Base-by-base conservation (phyloP, 805 yeast species). In the Yarrowia hollandica region DNA sequence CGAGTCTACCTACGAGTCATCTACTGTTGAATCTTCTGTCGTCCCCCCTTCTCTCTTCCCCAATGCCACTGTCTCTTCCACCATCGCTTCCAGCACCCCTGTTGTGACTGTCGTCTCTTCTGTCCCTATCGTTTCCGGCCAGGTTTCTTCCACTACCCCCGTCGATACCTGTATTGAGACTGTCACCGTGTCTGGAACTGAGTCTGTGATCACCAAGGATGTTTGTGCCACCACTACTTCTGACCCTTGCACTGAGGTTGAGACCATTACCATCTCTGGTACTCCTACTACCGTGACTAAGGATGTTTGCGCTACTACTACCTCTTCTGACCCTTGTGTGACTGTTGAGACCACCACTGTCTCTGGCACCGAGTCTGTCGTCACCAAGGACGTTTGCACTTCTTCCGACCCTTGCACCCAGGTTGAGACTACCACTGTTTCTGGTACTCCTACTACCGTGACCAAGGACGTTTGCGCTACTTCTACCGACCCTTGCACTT, bases 301-400 rank as follows among this genome's bases (percentile, higher is more conserved):
- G 50, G 42, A 38, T 8, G 18, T 22, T 6, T 38, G 42, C 14
- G 16, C 41, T 6, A 10, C 41, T 21, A 4, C 46, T 23, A 2
- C 46, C 12, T 5, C 46, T 10, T 4, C 12, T 7, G 15, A 41
- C 23, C 0, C 48, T 14, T 41, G 48, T 11, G 28, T 25, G 6
- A 10, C 6, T 6, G 9, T 41, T 8, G 48, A 41, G 48, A 18
- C 23, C 5, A 23, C n/a, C 21, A 16, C 34, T 18, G 22, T 26
- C 8, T n/a, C 34, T 11, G 48, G 48, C 6, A 41, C 48, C 12
- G 23, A 2, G 3, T 4, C 34, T 11, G 9, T 5, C 12, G 23
- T 16, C 11, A 41, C 48, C 34, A 41, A 41, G 55, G 38, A 46
- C 12, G 33, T 33, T 8, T 31, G 37, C 10, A 6, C 55, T 31